Conservation (phyloP, 371 early-diverging fungal genomes). For the Mucor sp. region DNA sequence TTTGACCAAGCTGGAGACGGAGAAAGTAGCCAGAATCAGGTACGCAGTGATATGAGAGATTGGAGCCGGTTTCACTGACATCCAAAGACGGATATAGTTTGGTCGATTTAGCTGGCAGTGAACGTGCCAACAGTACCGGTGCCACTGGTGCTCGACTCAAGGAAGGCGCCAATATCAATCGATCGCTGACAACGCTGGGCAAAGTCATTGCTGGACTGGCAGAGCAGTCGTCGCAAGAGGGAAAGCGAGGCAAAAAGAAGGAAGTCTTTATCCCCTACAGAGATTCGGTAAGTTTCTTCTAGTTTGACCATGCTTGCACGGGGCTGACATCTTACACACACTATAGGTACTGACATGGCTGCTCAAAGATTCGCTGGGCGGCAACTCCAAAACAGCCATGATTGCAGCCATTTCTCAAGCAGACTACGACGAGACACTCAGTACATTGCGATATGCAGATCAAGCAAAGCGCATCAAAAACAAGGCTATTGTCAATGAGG, state of each 20-base stretch:
- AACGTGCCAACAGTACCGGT: slow-evolving; percentile 94
- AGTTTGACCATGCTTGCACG: no score
- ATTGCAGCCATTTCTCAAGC: slow-evolving; percentile 87
- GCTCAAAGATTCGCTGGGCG: slow-evolving; percentile 92
- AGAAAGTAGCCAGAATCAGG: slow-evolving; percentile 79
- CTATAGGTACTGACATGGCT: slow-evolving; percentile 87
- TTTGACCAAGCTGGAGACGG: slow-evolving; percentile 68
- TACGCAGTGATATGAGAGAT: slow-evolving; percentile 17
- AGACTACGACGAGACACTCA: slow-evolving; percentile 87
- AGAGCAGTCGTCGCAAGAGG: slow-evolving; percentile 61
- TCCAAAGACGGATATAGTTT: slow-evolving; percentile 47
- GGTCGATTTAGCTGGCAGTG: slow-evolving; percentile 94
- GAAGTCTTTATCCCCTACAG: slow-evolving; percentile 84
- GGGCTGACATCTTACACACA: neutral
- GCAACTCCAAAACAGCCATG: slow-evolving; percentile 94
- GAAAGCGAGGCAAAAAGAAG: slow-evolving; percentile 50
- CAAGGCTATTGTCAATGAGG: slow-evolving; percentile 92
- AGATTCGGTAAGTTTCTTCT: slow-evolving; percentile 82
- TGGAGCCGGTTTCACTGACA: neutral
- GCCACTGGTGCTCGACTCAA: slow-evolving; percentile 96
- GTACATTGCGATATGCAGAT: slow-evolving; percentile 95
- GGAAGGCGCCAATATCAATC: slow-evolving; percentile 99
- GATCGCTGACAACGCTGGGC: slow-evolving; percentile 91
- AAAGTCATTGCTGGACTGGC: slow-evolving; percentile 97
- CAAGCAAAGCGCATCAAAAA: slow-evolving; percentile 93